Base-by-base conservation (phyloP, 768 basidiomycete species). In the Chiua virens region DNA sequence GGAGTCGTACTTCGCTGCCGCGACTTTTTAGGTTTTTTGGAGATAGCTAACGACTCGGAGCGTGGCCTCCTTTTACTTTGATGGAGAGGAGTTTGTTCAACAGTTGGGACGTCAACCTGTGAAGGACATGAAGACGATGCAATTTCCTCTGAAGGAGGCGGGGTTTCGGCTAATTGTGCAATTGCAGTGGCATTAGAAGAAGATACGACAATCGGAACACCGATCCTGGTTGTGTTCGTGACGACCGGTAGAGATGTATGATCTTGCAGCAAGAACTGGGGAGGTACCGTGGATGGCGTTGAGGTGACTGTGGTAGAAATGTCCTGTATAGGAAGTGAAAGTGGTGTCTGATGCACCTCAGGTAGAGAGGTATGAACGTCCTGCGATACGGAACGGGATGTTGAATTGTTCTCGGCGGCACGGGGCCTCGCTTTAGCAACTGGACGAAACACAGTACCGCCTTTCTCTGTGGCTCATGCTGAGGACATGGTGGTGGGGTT, bases 391-490 rank as follows among this genome's bases (percentile, higher is more conserved):
- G 57, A 55, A 17, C 28, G 28, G 28, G 52, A 43, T n/a, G 50
- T 56, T 10, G 59, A 45, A 28, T 42, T 46, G 49, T 28, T 60
- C 47, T 71, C 65, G 13, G 56, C 38, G 10, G 71, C 61, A 23
- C 83, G 81, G 14, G 76, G 59, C 42, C 85, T 75, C 9, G 79
- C 68, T 62, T 82, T 85, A 14, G 71, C 74, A 4, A 86, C 75
- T n/a, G 87, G 87, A 61, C 78, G 79, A 58, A 90, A 90, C 47
- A 88, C 66, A 6, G 82, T 77, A 8, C 78, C 74, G 15, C 87
- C 87, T 64, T 90, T 90, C 64, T 89, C 87, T 90, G 58, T 18
- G 5, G 28, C 3, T 42, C 22, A 10, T 30, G 45, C 58, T 44
- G 21, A 38, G 32, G n/a, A 15, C 4, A 9, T 23, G 43, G 36